A percentile compares a stretch with the other conserved stretches of the same genome.
Conservation (phyloP, 83 land plant species). For the Larix sibirica region DNA sequence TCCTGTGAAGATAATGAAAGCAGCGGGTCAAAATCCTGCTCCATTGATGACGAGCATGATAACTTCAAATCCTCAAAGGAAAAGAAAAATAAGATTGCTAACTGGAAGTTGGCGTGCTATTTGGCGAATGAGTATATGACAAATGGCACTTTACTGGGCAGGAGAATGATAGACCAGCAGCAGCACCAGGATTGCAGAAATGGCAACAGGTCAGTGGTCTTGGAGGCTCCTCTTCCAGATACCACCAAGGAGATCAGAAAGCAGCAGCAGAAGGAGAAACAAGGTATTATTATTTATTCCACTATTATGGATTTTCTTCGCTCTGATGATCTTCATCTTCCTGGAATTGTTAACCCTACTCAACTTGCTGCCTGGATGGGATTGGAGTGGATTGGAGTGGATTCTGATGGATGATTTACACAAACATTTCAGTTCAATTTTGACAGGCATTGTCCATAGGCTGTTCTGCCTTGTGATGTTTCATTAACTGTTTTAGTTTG, state of each 20-base stretch:
- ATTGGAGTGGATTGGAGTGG: not conserved
- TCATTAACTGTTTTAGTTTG: too few species aligned
- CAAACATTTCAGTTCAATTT: too few species aligned
- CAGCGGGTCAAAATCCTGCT: too few species aligned
- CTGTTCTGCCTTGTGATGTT: too few species aligned
- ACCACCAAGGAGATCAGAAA: too few species aligned
- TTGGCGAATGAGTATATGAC: conserved; percentile 2
- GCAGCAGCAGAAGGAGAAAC: not conserved
- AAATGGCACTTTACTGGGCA: not conserved
- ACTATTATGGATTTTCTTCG: conserved; percentile 1
- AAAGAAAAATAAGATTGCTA: too few species aligned
- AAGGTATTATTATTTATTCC: not conserved
- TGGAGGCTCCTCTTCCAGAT: not conserved
- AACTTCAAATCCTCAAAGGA: too few species aligned
- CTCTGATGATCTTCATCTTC: not conserved
- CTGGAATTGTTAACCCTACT: conserved; percentile 9
- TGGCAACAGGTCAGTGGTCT: not conserved
- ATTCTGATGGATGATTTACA: too few species aligned
- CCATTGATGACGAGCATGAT: too few species aligned
- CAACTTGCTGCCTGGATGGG: conserved; percentile 1
- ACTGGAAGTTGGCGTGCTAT: conserved; percentile 2
- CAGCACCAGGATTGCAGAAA: not conserved
- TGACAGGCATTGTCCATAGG: too few species aligned
- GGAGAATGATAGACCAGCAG: not conserved
- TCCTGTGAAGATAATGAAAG: too few species aligned